A percentile compares a stretch with the other conserved stretches of the same genome.
phyloP scores from a whole-genome alignment of 495 filamentous ascomycete genomes.

The Neurospora hispaniola region DNA sequence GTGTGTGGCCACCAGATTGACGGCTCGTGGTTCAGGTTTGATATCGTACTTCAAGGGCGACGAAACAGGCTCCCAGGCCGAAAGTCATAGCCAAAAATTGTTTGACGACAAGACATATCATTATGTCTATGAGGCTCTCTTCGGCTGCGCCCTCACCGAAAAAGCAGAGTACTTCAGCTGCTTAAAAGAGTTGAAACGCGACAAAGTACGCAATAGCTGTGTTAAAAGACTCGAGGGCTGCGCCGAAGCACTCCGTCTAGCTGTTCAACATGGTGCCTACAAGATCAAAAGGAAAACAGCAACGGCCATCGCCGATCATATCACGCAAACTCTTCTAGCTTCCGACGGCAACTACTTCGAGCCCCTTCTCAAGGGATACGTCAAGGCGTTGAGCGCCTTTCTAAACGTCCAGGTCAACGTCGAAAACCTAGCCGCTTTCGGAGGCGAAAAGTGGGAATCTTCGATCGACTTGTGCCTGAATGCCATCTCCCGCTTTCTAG shows the following conservation, averaged over 20 bases:
- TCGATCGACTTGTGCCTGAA: slow-evolving; percentile 58
- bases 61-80: slow-evolving; percentile 6
- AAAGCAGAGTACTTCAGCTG: slow-evolving; percentile 48
- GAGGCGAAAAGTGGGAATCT: slow-evolving; percentile 51
- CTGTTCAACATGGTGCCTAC: slow-evolving; percentile 54
- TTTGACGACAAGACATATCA: slow-evolving; percentile 68
- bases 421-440: slow-evolving; percentile 52
- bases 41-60: slow-evolving; percentile 15
- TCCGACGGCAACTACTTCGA: slow-evolving; percentile 54
- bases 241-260: slow-evolving; percentile 60
- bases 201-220: slow-evolving; percentile 24
- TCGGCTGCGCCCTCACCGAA: slow-evolving; percentile 55
- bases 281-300: slow-evolving; percentile 68
- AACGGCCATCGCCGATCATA: slow-evolving; percentile 66
- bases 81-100: slow-evolving; percentile 9
- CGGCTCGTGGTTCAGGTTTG: slow-evolving; percentile 42
- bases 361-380: slow-evolving; percentile 67
- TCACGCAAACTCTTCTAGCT: slow-evolving; percentile 60
- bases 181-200: slow-evolving; percentile 35
- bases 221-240: slow-evolving; percentile 53
- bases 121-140: slow-evolving; percentile 71
- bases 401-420: slow-evolving; percentile 65
- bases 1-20: slow-evolving; percentile 17
- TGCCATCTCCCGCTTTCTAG: slow-evolving; percentile 34
- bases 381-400: slow-evolving; percentile 59